Conservation (phyloP, 768 basidiomycete genomes). For the Calocera cornea region DNA sequence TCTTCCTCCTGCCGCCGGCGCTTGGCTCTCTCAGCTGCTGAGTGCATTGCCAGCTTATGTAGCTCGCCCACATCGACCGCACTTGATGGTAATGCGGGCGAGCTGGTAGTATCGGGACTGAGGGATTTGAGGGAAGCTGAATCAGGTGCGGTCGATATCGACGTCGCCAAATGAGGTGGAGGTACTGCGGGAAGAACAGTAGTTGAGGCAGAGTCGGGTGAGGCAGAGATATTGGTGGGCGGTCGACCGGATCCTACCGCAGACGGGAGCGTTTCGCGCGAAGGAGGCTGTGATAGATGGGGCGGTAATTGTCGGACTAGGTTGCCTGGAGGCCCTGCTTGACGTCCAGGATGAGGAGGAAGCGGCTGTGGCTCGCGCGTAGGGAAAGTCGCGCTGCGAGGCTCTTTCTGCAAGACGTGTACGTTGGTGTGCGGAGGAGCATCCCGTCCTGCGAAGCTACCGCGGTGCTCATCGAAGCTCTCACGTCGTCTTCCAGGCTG, state of each 20-base stretch:
- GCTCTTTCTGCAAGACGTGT: constrained; percentile 47
- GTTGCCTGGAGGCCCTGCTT: not conserved
- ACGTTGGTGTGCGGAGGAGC: constrained; percentile 33
- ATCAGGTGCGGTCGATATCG: not conserved
- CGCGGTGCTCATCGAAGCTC: not conserved
- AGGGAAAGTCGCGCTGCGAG: not conserved
- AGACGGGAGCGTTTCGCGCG: not conserved
- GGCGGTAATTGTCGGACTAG: not conserved
- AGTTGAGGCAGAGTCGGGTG: constrained; percentile 1
- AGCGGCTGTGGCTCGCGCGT: not conserved
- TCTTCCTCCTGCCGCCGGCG: constrained; percentile 71
- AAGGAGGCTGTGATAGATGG: not conserved
- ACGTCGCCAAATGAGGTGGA: not conserved
- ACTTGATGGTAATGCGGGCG: not conserved
- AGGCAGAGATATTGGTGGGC: constrained; percentile 18
- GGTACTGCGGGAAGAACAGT: not conserved
- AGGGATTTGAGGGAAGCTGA: not conserved
- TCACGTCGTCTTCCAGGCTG: not conserved
- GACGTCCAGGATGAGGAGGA: constrained; percentile 1
- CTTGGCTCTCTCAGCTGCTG: constrained; percentile 69
- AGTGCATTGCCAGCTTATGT: constrained; percentile 45
- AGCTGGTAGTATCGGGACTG: not conserved
- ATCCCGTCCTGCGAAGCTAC: constrained; percentile 39
- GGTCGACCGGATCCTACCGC: not conserved
- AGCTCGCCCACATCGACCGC: constrained; percentile 19